Conservation (phyloP, 345 rosid genomes). For the Syzygium grande region DNA sequence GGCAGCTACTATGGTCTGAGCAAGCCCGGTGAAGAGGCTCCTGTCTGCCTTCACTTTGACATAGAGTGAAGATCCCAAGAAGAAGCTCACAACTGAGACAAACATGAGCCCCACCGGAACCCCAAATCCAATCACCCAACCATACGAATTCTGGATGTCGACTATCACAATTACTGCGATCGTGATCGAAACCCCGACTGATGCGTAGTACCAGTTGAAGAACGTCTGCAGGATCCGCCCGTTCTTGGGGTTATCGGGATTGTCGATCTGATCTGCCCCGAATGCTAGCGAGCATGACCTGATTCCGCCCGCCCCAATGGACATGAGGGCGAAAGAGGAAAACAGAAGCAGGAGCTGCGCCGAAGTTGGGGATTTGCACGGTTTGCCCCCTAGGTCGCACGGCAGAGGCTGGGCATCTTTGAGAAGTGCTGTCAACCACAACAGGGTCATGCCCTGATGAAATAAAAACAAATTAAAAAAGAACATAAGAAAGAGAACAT, state of each 20-base stretch:
- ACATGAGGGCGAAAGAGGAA: conserved; percentile 24
- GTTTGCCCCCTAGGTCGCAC: conserved; percentile 2
- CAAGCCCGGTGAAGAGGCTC: conserved; percentile 35
- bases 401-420: conserved; percentile 24
- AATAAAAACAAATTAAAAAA: background rate
- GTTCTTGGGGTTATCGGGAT: conserved; percentile 33
- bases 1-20: conserved; percentile 23
- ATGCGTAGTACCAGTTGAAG: conserved; percentile 56
- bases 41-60: conserved; percentile 26
- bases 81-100: conserved; percentile 16
- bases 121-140: conserved; percentile 49
- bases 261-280: conserved; percentile 47
- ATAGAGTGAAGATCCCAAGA: conserved; percentile 33
- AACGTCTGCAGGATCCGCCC: conserved; percentile 27
- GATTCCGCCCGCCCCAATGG: conserved; percentile 44
- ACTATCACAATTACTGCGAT: conserved; percentile 29
- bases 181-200: conserved; percentile 29
- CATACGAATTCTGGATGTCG: conserved; percentile 26
- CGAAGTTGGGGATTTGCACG: conserved; percentile 12
- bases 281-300: conserved; percentile 49
- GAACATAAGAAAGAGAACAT: background rate
- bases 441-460: conserved; percentile 26
- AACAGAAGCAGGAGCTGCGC: conserved; percentile 22
- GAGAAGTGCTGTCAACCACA: conserved; percentile 41
- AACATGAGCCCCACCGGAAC: conserved; percentile 42